Conservation (phyloP, 1,284 basidiomycete species). For the Ustilago tritici region DNA sequence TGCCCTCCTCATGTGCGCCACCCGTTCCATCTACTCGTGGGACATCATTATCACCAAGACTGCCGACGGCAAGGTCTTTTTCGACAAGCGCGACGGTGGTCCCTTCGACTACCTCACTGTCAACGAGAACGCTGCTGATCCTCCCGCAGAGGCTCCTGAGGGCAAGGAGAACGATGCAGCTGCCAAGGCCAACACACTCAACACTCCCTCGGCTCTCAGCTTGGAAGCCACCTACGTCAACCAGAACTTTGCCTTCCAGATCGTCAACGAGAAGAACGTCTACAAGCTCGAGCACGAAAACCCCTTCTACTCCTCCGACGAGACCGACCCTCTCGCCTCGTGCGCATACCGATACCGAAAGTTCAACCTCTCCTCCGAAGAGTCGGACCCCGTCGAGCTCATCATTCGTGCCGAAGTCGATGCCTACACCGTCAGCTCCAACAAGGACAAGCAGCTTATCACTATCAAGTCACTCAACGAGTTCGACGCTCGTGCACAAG, state of each 20-base stretch:
- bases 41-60: constrained; percentile 95
- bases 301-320: constrained; percentile 93
- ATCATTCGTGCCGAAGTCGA: constrained; percentile 97
- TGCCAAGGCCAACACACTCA: constrained; percentile 78
- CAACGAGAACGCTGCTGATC: constrained; percentile 97
- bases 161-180: constrained; percentile 60
- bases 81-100: constrained; percentile 94
- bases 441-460: constrained; percentile 60
- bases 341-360: constrained; percentile 96
- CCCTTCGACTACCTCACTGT: constrained; percentile 97
- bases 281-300: constrained; percentile 70
- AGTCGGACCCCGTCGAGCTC: constrained; percentile 81
- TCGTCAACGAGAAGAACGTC: constrained; percentile 80
- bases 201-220: constrained; percentile 91
- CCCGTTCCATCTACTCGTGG: constrained; percentile 97
- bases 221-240: constrained; percentile 99
- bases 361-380: constrained; percentile 93
- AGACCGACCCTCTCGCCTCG: constrained; percentile 92
- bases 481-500: constrained; percentile 91
- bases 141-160: constrained; percentile 79
- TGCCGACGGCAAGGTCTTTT: constrained; percentile 86
- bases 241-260: constrained; percentile 98
- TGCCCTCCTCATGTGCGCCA: constrained; percentile 94
- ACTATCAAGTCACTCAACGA: constrained; percentile 97
- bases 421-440: constrained; percentile 75